phyloP scores from a whole-genome alignment of 2,329 filamentous ascomycete genomes.

The Harringtonia lauricola region DNA sequence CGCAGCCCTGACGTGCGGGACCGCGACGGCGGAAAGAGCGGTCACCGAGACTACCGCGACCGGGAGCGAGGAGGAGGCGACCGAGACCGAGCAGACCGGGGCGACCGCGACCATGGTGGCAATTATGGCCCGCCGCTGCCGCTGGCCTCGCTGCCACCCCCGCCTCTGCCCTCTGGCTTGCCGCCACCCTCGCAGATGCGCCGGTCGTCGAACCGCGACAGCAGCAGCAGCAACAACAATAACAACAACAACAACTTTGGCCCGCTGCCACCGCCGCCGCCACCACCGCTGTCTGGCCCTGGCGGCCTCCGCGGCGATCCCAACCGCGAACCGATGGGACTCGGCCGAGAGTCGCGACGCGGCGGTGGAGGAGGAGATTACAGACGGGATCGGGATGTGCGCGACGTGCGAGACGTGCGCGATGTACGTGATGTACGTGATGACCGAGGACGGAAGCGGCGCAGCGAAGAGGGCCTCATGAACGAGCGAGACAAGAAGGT shows the following conservation, averaged over 20 bases:
- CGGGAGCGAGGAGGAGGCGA: conserved; percentile 9
- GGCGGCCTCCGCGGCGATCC: conserved; percentile 6
- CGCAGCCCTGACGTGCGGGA: too few relatives aligned
- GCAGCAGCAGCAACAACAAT: too few relatives aligned
- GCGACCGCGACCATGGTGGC: conserved; percentile 23
- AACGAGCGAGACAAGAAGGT: conserved; percentile 43
- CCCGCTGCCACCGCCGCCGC: conserved; percentile 35
- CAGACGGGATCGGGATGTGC: conserved; percentile 18
- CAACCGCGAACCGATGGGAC: conserved; percentile 17
- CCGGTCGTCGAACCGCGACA: too few relatives aligned
- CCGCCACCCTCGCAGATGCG: not conserved
- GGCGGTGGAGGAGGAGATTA: conserved; percentile 16
- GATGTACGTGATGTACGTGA: conserved; percentile 13
- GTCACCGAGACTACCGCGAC: conserved; percentile 23
- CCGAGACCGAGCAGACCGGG: not conserved
- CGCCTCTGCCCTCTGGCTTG: not conserved
- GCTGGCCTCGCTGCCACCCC: not conserved
- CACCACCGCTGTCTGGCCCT: conserved; percentile 20
- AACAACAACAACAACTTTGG: conserved; percentile 18
- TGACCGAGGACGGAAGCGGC: conserved; percentile 29
- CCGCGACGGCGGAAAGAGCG: not conserved
- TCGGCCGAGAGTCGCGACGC: conserved; percentile 19
- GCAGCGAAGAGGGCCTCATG: conserved; percentile 39
- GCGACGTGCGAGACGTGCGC: conserved; percentile 14
- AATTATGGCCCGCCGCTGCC: conserved; percentile 13